Conservation (phyloP, 2,329 filamentous ascomycete species). For the Emmonsia crescens region DNA sequence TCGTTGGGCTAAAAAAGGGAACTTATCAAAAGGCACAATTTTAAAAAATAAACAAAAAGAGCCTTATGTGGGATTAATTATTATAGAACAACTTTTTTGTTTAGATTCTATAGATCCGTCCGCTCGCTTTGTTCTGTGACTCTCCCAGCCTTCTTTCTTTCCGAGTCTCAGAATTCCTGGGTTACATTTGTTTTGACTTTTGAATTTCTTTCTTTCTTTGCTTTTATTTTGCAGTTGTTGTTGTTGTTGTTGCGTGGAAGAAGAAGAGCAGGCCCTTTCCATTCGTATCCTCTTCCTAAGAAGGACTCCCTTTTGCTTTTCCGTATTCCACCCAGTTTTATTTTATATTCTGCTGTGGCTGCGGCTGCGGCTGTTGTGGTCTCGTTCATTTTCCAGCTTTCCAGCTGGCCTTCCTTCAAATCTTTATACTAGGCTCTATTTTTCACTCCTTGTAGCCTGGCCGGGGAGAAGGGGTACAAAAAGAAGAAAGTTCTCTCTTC, state of each 20-base stretch:
- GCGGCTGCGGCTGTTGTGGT: too few species aligned
- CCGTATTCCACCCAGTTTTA: background rate
- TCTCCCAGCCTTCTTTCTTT: background rate
- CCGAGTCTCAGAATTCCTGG: background rate
- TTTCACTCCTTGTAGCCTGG: background rate
- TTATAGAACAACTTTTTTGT: background rate
- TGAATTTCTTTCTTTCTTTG: background rate
- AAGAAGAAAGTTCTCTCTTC: background rate
- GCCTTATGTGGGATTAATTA: background rate
- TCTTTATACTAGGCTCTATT: background rate
- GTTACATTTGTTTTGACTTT: background rate
- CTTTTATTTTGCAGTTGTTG: background rate
- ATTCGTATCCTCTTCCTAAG: background rate
- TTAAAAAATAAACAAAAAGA: background rate
- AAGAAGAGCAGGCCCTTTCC: background rate
- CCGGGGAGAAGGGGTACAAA: background rate
- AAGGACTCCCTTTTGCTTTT: background rate
- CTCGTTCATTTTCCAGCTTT: background rate
- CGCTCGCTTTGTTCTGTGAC: background rate
- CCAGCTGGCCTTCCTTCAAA: background rate
- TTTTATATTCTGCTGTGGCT: background rate
- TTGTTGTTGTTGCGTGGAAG: background rate
- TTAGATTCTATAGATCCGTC: background rate
- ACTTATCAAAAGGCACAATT: background rate
- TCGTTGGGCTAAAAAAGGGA: background rate